These are phyloP conservation scores for Cytidiella melzeri DNA, from an alignment of 768 basidiomycete species.

Conservation along the genomic window DNA sequence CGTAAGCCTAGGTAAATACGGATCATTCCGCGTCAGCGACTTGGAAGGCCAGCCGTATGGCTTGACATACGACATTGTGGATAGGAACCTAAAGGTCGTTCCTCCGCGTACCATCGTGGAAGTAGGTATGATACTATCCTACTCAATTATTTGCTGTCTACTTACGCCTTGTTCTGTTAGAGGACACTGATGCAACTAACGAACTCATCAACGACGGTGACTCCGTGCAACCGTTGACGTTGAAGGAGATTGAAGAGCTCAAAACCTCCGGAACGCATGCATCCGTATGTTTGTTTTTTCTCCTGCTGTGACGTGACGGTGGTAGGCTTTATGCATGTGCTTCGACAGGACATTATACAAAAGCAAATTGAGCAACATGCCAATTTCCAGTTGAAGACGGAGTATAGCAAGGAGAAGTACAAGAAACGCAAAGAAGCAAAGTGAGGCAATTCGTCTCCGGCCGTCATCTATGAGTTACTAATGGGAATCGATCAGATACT, in stretches of 20 bases:
- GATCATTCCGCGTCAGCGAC: constrained; percentile 72
- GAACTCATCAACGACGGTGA: constrained; percentile 89
- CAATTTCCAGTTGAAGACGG: constrained; percentile 90
- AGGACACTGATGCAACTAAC: constrained; percentile 96
- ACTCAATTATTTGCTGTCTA: not conserved
- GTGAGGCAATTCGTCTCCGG: constrained; percentile 39
- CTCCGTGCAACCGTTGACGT: constrained; percentile 76
- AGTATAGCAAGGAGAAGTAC: constrained; percentile 99
- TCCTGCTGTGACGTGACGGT: too few species aligned
- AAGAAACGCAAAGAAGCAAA: constrained; percentile 95
- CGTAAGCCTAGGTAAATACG: constrained; percentile 77
- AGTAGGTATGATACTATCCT: constrained; percentile 51
- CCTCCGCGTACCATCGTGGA: constrained; percentile 66
- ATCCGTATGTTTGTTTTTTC: constrained; percentile 55
- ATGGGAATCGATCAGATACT: constrained; percentile 52
- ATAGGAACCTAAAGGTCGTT: constrained; percentile 59
- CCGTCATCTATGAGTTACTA: not conserved
- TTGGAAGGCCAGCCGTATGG: constrained; percentile 84
- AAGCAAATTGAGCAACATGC: constrained; percentile 91
- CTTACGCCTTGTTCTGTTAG: constrained; percentile 33
- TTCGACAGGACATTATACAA: constrained; percentile 93
- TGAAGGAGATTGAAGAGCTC: constrained; percentile 77
- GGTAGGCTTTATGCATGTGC: constrained; percentile 5
- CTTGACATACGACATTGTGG: constrained; percentile 78
- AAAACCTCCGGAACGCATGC: constrained; percentile 80